Conservation (phyloP, 305 asterid species). For the Fraxinus ornus region DNA sequence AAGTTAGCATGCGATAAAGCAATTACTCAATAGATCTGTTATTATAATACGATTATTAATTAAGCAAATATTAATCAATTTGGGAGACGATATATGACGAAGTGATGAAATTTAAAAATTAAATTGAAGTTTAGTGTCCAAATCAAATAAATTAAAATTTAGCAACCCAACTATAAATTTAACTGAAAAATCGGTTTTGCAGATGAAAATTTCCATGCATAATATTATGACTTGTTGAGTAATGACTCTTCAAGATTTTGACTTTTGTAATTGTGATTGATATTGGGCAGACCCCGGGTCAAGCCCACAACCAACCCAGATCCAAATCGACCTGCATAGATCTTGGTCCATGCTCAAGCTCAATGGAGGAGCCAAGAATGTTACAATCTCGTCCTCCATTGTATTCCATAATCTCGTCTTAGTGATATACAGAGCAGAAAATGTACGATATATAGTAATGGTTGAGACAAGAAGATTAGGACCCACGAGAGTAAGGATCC, state of each 20-base stretch:
- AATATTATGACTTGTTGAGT: background rate
- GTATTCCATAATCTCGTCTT: background rate
- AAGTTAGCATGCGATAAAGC: background rate
- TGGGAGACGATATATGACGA: background rate
- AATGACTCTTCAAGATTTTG: background rate
- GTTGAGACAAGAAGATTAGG: background rate
- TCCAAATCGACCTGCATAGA: background rate
- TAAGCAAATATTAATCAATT: background rate
- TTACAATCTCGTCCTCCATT: background rate
- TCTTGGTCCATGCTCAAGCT: background rate
- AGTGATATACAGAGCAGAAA: background rate
- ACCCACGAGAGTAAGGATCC: background rate
- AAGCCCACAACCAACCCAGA: background rate
- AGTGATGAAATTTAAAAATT: background rate
- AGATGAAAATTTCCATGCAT: background rate
- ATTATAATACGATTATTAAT: background rate
- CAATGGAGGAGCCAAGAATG: background rate
- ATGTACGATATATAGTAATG: background rate
- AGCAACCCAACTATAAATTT: background rate
- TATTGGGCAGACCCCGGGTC: background rate
- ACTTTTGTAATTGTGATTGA: background rate
- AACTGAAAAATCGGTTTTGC: background rate
- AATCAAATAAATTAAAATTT: background rate
- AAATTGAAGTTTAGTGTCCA: background rate
- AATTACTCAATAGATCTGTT: background rate